Base-by-base conservation (phyloP, 305 asterid species). In the Rubia balearica region DNA sequence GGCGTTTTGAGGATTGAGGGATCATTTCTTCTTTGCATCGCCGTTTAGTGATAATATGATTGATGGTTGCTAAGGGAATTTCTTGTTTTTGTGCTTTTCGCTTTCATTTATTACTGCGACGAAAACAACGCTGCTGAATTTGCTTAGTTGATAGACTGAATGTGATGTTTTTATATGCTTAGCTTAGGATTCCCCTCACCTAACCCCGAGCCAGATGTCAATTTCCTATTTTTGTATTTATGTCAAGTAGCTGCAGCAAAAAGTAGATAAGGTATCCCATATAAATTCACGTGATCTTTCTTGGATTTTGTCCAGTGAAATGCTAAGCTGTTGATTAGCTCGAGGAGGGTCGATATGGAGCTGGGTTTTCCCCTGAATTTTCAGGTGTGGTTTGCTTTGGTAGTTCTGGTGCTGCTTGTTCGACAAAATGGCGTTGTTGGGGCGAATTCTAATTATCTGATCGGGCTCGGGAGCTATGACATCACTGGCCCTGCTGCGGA, bases 401-500 rank as follows among this genome's bases (percentile, higher is more conserved):
- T 85, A 49, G 63, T 88, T 33, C 61, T 87, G 73, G 63, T 88
- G 41, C 62, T 87, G 71, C 72, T 87, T 51, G 72, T 81, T 75
- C 79, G 76, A 70, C 85, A 80, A 76, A 77, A 81, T 73, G 84
- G 85, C 8, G 82, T 74, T 67, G 84, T 79, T 33, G 70, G 61
- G 65, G 86, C 90, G 65, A 83, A 80, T 79, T 86, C 97, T 64
- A 80, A 83, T 75, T 90, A 88, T 85, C 84, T 88, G 68, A 81
- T 91, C 75, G 99, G 99, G 59, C 88, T 94, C 1, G 97, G 96
- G 71, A 94, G 99, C 85, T 94, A 90, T 76, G 99, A 94, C 81
- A 86, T 94, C 74, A 94, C 99, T 7, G 97, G 99, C 62, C 99
- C 99, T 4, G 99, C 99, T 3, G 98, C 98, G 57, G 99, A 94